Evolutionary conservation across 2,329 filamentous ascomycete genomes (phyloP).

Genomic region (Chaetomium olivaceum): DNA sequence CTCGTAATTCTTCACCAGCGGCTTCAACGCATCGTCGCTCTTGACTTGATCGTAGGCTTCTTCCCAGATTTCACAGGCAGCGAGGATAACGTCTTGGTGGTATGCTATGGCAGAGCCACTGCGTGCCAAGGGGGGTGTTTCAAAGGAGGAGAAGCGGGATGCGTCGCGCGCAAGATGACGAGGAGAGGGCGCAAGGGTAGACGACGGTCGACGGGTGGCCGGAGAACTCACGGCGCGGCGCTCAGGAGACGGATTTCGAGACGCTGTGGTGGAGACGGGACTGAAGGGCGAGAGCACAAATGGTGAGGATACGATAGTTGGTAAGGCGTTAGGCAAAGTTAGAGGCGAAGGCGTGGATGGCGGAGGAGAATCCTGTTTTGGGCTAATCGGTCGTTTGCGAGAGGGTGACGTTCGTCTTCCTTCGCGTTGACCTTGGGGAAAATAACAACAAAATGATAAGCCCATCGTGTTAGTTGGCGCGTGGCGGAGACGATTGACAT

Average conservation of each 20-base stretch:
- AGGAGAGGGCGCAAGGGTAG: not conserved
- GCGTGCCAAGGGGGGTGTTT: not conserved
- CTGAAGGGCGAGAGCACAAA: not conserved
- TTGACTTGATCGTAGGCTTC: conserved; percentile 20
- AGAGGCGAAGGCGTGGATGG: not conserved
- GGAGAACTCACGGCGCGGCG: not conserved
- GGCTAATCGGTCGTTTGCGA: not conserved
- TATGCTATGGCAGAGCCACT: not conserved
- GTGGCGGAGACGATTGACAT: not conserved
- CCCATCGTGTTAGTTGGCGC: not conserved
- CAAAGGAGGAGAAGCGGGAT: conserved; percentile 14
- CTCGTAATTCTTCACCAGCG: conserved; percentile 26
- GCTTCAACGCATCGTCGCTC: conserved; percentile 12
- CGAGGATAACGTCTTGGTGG: conserved; percentile 6
- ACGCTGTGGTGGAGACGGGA: not conserved
- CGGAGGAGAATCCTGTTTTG: not conserved
- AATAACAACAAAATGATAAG: not conserved
- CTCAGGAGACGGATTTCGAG: conserved; percentile 1
- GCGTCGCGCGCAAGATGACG: not conserved
- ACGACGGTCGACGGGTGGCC: conserved; percentile 3
- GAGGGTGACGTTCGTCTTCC: not conserved
- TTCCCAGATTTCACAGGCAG: conserved; percentile 23
- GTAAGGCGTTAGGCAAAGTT: not conserved
- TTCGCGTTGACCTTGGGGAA: not conserved
- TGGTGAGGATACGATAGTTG: not conserved